Percentiles rank a stretch among this genome's conserved stretches.
Evolutionary conservation across 2,329 filamentous ascomycete species (phyloP).

Genomic region (Pestalotiopsis fici): DNA sequence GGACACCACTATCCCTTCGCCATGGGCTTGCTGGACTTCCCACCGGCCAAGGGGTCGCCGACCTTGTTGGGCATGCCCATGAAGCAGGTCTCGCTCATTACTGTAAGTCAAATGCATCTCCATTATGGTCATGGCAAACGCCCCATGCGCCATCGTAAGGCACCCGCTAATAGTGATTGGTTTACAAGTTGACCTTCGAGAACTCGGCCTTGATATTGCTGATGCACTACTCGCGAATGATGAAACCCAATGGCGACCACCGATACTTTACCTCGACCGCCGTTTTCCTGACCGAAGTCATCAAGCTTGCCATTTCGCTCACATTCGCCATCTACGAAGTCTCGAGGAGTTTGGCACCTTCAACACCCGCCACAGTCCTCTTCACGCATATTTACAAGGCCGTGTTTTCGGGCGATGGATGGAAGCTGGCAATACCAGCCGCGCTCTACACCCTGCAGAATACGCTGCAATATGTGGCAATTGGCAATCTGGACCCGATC

Average conservation of each 20-base stretch:
- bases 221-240: constrained; percentile 92
- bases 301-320: constrained; percentile 85
- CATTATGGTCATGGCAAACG: not conserved
- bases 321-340: constrained; percentile 88
- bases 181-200: constrained; percentile 70
- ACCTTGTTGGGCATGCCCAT: constrained; percentile 61
- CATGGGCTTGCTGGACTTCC: constrained; percentile 44
- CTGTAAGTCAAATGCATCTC: constrained; percentile 45
- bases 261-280: constrained; percentile 94
- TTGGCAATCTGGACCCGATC: constrained; percentile 88
- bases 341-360: constrained; percentile 74
- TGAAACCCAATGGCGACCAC: constrained; percentile 81
- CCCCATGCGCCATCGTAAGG: not conserved
- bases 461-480: constrained; percentile 87
- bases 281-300: constrained; percentile 88
- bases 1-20: constrained; percentile 10
- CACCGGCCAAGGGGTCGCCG: constrained; percentile 39
- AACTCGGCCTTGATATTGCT: constrained; percentile 80
- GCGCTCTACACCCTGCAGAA: constrained; percentile 90
- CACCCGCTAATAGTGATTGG: constrained; percentile 21
- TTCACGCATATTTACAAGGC: constrained; percentile 78
- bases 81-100: constrained; percentile 69
- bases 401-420: constrained; percentile 88
- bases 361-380: constrained; percentile 77
- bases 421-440: constrained; percentile 91